These are phyloP conservation scores for Ceratobasidium sp. DNA, from an alignment of 1,284 basidiomycete genomes.

Conservation along the genomic window DNA sequence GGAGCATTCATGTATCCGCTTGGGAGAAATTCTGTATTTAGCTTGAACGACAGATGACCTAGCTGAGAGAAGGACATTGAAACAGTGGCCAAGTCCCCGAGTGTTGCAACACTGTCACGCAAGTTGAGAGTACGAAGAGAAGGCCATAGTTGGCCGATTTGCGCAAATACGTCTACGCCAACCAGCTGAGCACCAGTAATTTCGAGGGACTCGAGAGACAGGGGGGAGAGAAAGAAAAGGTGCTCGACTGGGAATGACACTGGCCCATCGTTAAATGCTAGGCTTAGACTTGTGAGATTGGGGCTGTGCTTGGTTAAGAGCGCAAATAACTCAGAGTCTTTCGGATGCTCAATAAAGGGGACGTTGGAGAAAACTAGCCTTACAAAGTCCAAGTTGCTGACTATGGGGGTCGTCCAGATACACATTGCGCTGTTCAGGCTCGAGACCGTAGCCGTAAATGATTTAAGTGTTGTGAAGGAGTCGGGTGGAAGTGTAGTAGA, in stretches of 20 bases:
- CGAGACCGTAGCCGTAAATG: no score
- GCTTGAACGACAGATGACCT: background rate
- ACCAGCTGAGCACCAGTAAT: background rate
- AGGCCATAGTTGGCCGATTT: slow-evolving; percentile 2
- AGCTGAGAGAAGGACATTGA: background rate
- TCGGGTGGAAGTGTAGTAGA: no score
- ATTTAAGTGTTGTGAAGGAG: no score
- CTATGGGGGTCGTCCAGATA: no score
- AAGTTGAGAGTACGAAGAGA: background rate
- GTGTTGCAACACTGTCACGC: background rate
- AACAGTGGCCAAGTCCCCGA: no score
- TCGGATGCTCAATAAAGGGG: no score
- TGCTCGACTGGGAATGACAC: background rate
- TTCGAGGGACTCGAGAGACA: background rate
- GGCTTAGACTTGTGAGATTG: background rate
- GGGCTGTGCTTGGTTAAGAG: background rate
- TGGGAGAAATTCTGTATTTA: background rate
- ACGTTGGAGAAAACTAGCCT: no score
- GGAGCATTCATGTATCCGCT: background rate
- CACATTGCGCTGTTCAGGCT: no score
- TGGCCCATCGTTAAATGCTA: background rate
- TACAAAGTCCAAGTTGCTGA: no score
- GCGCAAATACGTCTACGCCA: background rate
- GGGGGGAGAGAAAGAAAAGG: background rate
- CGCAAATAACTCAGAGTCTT: no score